Percentiles rank a stretch among this genome's conserved stretches.
These are phyloP conservation scores for Dovyalis caffra DNA, from an alignment of 345 rosid species.

Conservation along the genomic window DNA sequence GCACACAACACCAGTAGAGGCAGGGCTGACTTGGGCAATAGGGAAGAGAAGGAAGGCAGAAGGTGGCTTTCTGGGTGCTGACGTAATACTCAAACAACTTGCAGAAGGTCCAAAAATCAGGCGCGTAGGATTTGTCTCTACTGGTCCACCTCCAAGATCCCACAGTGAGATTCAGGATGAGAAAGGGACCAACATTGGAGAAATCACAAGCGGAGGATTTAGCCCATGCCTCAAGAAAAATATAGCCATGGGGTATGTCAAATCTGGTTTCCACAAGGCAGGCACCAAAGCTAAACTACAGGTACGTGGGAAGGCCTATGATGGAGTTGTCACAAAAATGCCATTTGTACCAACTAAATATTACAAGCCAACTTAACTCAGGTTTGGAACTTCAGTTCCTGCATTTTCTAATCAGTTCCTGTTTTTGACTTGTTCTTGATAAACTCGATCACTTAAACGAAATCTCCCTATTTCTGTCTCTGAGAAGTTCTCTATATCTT, in stretches of 20 bases:
- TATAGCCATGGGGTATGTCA: conserved; percentile 96
- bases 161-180: conserved; percentile 92
- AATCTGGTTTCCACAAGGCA: conserved; percentile 80
- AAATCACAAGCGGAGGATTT: conserved; percentile 95
- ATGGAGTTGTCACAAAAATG: conserved; percentile 79
- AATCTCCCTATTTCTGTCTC: not conserved
- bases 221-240: conserved; percentile 97
- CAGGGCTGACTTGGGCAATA: conserved; percentile 96
- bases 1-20: conserved; percentile 83
- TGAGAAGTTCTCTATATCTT: not conserved
- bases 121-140: conserved; percentile 77
- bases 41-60: conserved; percentile 95
- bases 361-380: conserved; percentile 69
- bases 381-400: conserved; percentile 10
- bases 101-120: conserved; percentile 81
- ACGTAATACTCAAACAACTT: conserved; percentile 82
- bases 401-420: conserved; percentile 11
- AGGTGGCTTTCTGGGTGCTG: conserved; percentile 94
- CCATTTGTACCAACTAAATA: conserved; percentile 80
- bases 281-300: conserved; percentile 79
- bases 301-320: conserved; percentile 83
- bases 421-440: conserved; percentile 11
- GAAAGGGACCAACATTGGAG: conserved; percentile 70
- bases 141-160: conserved; percentile 91
- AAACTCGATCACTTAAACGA: not conserved